Conservation (phyloP, 2,329 filamentous ascomycete genomes). For the Monosporascus sp. region DNA sequence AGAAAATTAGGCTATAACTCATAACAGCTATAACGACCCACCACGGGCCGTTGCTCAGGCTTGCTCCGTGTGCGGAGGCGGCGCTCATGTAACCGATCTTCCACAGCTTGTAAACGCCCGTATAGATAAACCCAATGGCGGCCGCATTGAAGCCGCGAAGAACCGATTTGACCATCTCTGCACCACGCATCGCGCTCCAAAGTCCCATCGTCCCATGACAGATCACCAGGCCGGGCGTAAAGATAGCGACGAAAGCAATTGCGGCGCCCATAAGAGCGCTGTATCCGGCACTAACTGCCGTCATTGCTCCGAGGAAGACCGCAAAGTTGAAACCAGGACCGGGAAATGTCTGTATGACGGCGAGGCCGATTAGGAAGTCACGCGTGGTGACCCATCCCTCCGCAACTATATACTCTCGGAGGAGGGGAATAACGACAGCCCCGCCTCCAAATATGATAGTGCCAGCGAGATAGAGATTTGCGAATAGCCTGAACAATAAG, state of each 20-base stretch:
- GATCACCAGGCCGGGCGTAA: constrained; percentile 43
- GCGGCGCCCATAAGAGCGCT: constrained; percentile 41
- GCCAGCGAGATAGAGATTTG: constrained; percentile 69
- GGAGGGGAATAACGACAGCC: constrained; percentile 59
- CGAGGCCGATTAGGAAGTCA: constrained; percentile 69
- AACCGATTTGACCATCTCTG: constrained; percentile 41
- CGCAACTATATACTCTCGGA: constrained; percentile 58
- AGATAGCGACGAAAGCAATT: constrained; percentile 49
- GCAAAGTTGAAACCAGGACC: constrained; percentile 51
- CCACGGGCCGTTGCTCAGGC: constrained; percentile 55
- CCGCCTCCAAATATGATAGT: constrained; percentile 64
- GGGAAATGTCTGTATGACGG: constrained; percentile 66
- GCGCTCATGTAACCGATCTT: constrained; percentile 55
- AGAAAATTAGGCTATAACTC: constrained; percentile 27
- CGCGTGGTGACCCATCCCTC: constrained; percentile 66
- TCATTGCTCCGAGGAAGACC: constrained; percentile 51
- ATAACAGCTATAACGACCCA: constrained; percentile 56
- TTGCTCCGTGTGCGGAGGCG: constrained; percentile 42
- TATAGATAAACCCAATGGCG: constrained; percentile 59
- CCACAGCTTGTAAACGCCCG: constrained; percentile 59
- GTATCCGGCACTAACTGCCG: constrained; percentile 34
- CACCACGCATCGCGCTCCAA: constrained; percentile 46
- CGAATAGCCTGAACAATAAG: constrained; percentile 56
- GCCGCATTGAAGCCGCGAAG: constrained; percentile 55
- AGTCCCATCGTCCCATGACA: constrained; percentile 49